These are phyloP conservation scores for Fusarium luffae DNA, from an alignment of 2,329 filamentous ascomycete species.

Conservation along the genomic window DNA sequence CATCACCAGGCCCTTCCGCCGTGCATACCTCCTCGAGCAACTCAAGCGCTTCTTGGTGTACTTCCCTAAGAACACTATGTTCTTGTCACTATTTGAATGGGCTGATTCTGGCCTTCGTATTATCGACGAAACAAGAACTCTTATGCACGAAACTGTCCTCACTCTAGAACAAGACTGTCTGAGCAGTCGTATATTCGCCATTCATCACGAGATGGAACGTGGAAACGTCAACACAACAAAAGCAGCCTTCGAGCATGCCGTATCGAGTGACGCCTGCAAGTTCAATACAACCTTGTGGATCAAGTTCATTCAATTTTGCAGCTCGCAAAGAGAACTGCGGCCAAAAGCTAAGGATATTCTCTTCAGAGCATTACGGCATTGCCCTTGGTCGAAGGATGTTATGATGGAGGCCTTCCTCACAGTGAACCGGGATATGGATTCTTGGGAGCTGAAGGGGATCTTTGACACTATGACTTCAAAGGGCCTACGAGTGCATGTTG, in stretches of 20 bases:
- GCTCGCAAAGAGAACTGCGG: slow-evolving; percentile 52
- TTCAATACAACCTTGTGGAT: slow-evolving; percentile 61
- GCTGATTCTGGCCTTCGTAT: slow-evolving; percentile 78
- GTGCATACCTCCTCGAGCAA: slow-evolving; percentile 70
- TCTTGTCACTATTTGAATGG: slow-evolving; percentile 78
- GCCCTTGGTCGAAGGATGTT: slow-evolving; percentile 62
- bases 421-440: slow-evolving; percentile 58
- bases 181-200: slow-evolving; percentile 60
- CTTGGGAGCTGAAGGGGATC: slow-evolving; percentile 61
- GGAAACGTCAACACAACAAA: slow-evolving; percentile 63
- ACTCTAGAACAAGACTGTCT: slow-evolving; percentile 54
- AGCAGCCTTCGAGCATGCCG: slow-evolving; percentile 64
- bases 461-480: slow-evolving; percentile 61
- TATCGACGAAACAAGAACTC: slow-evolving; percentile 78
- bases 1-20: slow-evolving; percentile 69
- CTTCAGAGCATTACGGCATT: slow-evolving; percentile 59
- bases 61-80: slow-evolving; percentile 81
- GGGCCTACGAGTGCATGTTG: slow-evolving; percentile 62
- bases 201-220: slow-evolving; percentile 60
- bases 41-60: slow-evolving; percentile 68
- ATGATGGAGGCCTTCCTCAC: slow-evolving; percentile 64
- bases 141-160: slow-evolving; percentile 67
- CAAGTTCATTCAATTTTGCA: slow-evolving; percentile 62
- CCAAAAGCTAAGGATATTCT: slow-evolving; percentile 60
- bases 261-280: slow-evolving; percentile 54